These are phyloP conservation scores for Stereocaulon alpinum DNA, from an alignment of 495 filamentous ascomycete genomes.

Conservation along the genomic window DNA sequence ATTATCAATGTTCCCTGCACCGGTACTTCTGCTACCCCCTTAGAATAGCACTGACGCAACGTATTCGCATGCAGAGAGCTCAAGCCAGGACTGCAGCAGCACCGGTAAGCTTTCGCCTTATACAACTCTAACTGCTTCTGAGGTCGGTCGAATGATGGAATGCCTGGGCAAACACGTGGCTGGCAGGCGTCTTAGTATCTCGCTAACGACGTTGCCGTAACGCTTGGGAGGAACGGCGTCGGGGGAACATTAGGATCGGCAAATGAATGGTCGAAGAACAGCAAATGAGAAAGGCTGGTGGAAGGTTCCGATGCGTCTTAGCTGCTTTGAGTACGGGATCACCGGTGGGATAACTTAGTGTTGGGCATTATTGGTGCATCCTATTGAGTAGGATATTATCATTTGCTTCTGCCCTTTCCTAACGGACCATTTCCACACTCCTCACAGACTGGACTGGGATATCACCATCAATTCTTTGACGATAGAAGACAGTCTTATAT, in stretches of 20 bases:
- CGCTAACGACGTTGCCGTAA: neutral
- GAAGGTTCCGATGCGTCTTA: neutral
- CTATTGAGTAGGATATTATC: too few relatives aligned
- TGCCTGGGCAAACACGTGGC: neutral
- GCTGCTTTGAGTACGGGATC: neutral
- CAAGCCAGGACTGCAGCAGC: neutral
- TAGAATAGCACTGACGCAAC: neutral
- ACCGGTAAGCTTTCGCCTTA: neutral
- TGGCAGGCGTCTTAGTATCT: neutral
- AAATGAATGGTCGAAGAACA: neutral
- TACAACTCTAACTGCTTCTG: neutral
- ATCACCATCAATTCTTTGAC: neutral
- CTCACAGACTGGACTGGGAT: neutral
- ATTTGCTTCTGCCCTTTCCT: too few relatives aligned
- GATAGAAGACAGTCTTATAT: neutral
- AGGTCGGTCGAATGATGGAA: neutral
- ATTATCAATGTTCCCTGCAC: too few relatives aligned
- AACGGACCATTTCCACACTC: neutral
- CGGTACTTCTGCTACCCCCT: neutral
- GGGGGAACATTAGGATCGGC: slow-evolving; percentile 6
- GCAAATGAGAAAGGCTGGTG: neutral
- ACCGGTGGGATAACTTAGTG: neutral
- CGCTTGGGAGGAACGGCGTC: neutral
- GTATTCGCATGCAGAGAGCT: neutral
- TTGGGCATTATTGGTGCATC: neutral